Conservation (phyloP, 768 basidiomycete species). For the Lentinula aciculospora region DNA sequence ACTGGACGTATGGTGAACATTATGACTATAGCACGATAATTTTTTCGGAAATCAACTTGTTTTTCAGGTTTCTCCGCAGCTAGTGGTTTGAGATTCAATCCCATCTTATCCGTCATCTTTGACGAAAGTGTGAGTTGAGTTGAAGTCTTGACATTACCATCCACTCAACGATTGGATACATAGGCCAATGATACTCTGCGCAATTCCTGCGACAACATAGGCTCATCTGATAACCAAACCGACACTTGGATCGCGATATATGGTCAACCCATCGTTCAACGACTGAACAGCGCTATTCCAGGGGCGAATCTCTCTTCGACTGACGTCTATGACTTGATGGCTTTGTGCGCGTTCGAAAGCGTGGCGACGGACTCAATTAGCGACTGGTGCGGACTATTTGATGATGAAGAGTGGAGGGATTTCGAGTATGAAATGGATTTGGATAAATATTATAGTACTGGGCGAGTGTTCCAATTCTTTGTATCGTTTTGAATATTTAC, state of each 20-base stretch:
- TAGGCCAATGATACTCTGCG: slow-evolving; percentile 64
- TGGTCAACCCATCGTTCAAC: slow-evolving; percentile 46
- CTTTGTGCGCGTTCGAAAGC: slow-evolving; percentile 80
- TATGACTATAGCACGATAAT: background rate
- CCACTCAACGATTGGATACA: slow-evolving; percentile 13
- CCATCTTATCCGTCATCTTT: slow-evolving; percentile 51
- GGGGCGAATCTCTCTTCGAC: slow-evolving; percentile 50
- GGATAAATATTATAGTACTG: slow-evolving; percentile 74
- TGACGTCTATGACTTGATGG: slow-evolving; percentile 59
- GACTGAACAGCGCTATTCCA: slow-evolving; percentile 56
- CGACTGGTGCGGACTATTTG: slow-evolving; percentile 74
- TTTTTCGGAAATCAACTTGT: background rate
- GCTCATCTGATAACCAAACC: slow-evolving; percentile 36
- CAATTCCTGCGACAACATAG: slow-evolving; percentile 54
- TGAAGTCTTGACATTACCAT: background rate
- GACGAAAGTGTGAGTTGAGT: slow-evolving; percentile 13
- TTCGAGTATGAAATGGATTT: slow-evolving; percentile 72
- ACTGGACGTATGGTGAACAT: slow-evolving; percentile 60
- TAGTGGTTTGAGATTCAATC: slow-evolving; percentile 37
- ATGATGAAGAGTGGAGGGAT: slow-evolving; percentile 50
- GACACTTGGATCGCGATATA: slow-evolving; percentile 52
- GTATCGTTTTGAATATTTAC: background rate
- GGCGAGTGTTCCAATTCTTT: slow-evolving; percentile 33
- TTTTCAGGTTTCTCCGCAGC: slow-evolving; percentile 54
- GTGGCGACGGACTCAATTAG: slow-evolving; percentile 44